These are phyloP conservation scores for Pythium diclinum DNA, from an alignment of 352 stramenopile genomes.

Conservation along the genomic window DNA sequence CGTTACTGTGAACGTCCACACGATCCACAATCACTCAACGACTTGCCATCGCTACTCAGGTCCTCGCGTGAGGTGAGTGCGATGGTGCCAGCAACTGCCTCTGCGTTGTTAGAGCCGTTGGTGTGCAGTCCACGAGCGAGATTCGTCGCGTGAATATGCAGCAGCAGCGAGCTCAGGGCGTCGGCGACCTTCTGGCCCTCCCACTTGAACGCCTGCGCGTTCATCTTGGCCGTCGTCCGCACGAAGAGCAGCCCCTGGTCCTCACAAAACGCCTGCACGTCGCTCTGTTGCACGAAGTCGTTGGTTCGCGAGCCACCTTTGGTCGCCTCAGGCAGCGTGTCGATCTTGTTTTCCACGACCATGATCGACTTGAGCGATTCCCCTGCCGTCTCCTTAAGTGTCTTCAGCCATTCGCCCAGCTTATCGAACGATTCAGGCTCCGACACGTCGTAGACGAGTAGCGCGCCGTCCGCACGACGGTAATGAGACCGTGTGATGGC, in stretches of 20 bases:
- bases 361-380: constrained; percentile 83
- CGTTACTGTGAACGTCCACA: constrained; percentile 25
- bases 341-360: constrained; percentile 91
- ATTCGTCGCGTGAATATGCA: constrained; percentile 53
- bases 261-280: constrained; percentile 55
- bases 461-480: constrained; percentile 77
- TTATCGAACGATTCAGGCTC: constrained; percentile 84
- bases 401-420: constrained; percentile 86
- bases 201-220: constrained; percentile 54
- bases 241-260: constrained; percentile 58
- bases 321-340: constrained; percentile 41
- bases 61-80: constrained; percentile 8
- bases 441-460: constrained; percentile 92
- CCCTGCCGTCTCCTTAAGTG: constrained; percentile 80
- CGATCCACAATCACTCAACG: constrained; percentile 23
- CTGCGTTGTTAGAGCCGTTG: neutral
- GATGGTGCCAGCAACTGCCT: constrained; percentile 6
- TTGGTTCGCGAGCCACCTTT: constrained; percentile 13
- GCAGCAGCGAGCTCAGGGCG: constrained; percentile 50
- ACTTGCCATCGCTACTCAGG: constrained; percentile 5
- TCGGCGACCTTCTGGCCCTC: constrained; percentile 49
- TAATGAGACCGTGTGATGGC: constrained; percentile 87
- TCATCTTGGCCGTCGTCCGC: constrained; percentile 62
- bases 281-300: constrained; percentile 43
- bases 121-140: constrained; percentile 28